Base-by-base conservation (phyloP, 441 rosid genomes). In the Bruguiera hainesii region DNA sequence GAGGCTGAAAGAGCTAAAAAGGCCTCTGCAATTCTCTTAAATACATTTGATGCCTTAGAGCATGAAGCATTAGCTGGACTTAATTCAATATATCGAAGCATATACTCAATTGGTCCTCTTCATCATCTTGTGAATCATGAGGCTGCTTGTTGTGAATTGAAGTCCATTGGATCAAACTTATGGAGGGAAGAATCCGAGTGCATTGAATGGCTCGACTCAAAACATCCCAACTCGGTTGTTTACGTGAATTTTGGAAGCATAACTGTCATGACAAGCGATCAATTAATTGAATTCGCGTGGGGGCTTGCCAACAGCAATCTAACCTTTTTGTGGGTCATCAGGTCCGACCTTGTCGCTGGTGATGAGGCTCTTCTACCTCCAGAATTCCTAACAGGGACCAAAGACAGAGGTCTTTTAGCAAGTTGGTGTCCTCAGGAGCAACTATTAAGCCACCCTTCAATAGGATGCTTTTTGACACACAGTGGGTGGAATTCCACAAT, bases 401-500 rank as follows among this genome's bases (percentile, higher is more conserved):
- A 73, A 69, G 82, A 71, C 2, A 76, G 88, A 61, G 76, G 86
- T 2, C 10, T 76, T 15, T 23, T 85, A 46, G 68, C 78, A 13
- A 75, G 76, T 0, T 87, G 93, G 93, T 81, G 88, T 51, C 66
- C 81, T 0, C 90, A 87, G 16, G 89, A 82, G 57, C 66, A 81
- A 68, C 80, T 87, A 1, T 52, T 87, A 10, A 75, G 26, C 26
- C 89, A 87, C 76, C 78, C 77, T 0, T 64, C 93, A 0, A 65
- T 84, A 15, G 87, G 86, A 20, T 84, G 76, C 4, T 83, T 87
- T 71, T 52, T 83, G 51, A 82, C 84, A 7, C 92, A 85, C 7
- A 74, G 71, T 9, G 90, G 92, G 6, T 88, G 91, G 91, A 86
- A 86, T 42, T 85, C 92, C 9, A 82, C 78, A 1, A 11, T 85